Percentiles rank a stretch among this genome's conserved stretches.
Evolutionary conservation across 2,329 filamentous ascomycete genomes (phyloP).

Genomic region (Colletotrichum kahawae): DNA sequence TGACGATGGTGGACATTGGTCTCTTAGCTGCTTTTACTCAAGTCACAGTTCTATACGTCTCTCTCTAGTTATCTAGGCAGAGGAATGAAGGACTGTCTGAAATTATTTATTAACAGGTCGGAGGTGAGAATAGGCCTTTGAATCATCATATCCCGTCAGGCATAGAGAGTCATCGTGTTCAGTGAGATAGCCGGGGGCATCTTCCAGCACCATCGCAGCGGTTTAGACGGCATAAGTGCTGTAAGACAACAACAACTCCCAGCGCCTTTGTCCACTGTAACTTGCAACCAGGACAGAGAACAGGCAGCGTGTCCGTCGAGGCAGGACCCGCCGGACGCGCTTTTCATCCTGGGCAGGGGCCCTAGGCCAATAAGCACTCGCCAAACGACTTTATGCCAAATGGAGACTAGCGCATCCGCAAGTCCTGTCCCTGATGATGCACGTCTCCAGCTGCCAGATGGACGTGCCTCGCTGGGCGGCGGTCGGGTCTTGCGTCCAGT

Average conservation of each 20-base stretch:
- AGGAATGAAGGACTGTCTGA: neutral
- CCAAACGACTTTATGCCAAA: neutral
- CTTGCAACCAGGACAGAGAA: neutral
- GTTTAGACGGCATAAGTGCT: neutral
- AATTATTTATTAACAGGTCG: neutral
- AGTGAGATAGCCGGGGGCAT: neutral
- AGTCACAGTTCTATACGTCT: neutral
- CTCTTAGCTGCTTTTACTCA: neutral
- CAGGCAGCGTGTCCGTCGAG: neutral
- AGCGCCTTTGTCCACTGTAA: neutral
- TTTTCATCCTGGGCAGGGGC: neutral
- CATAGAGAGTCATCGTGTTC: neutral
- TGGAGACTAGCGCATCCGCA: neutral
- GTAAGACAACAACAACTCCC: neutral
- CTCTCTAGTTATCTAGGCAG: neutral
- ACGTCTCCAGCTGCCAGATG: conserved; percentile 10
- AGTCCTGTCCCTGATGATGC: conserved; percentile 11
- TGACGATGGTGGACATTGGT: neutral
- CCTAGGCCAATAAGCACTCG: neutral
- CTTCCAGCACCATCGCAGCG: neutral
- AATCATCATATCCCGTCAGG: neutral
- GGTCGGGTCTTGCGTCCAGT: neutral
- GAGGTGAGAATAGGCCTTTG: neutral
- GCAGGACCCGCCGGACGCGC: conserved; percentile 1
- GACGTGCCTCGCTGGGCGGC: neutral